Percentiles rank a stretch among this genome's conserved stretches.
These are phyloP conservation scores for Didymella keratinophila DNA, from an alignment of 2,329 filamentous ascomycete species.

Conservation along the genomic window DNA sequence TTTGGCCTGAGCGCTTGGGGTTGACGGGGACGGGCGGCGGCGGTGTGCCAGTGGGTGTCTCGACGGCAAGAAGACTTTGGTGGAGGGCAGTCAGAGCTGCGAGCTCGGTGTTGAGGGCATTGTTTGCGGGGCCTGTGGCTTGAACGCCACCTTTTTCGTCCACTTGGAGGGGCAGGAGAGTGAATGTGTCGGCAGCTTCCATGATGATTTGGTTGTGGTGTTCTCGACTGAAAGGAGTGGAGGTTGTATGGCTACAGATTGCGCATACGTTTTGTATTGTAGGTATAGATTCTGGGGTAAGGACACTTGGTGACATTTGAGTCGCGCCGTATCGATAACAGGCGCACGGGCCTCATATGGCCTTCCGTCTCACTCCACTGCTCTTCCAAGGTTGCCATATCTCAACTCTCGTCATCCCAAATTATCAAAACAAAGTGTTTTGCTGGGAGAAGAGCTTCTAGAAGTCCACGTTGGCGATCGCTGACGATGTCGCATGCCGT, in stretches of 20 bases:
- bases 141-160: slow-evolving; percentile 82
- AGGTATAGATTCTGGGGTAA: slow-evolving; percentile 9
- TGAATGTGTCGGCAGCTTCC: slow-evolving; percentile 70
- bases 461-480: too few species aligned
- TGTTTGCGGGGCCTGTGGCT: slow-evolving; percentile 49
- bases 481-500: too few species aligned
- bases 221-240: neutral
- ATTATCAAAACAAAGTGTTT: too few species aligned
- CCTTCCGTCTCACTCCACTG: neutral
- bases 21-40: slow-evolving; percentile 90
- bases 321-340: slow-evolving; percentile 17
- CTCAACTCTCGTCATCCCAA: too few species aligned
- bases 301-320: slow-evolving; percentile 23
- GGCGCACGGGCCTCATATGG: neutral
- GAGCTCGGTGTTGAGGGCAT: slow-evolving; percentile 60
- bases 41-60: slow-evolving; percentile 70
- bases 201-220: slow-evolving; percentile 29
- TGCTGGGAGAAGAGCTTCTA: too few species aligned
- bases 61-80: slow-evolving; percentile 72
- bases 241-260: neutral
- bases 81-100: slow-evolving; percentile 79
- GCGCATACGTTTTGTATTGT: neutral
- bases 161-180: slow-evolving; percentile 79
- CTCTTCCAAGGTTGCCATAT: neutral
- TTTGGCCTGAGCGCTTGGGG: slow-evolving; percentile 86